Percentiles rank a stretch among this genome's conserved stretches.
phyloP scores from a whole-genome alignment of 2,329 filamentous ascomycete species.

The Hymenoscyphus occultus region DNA sequence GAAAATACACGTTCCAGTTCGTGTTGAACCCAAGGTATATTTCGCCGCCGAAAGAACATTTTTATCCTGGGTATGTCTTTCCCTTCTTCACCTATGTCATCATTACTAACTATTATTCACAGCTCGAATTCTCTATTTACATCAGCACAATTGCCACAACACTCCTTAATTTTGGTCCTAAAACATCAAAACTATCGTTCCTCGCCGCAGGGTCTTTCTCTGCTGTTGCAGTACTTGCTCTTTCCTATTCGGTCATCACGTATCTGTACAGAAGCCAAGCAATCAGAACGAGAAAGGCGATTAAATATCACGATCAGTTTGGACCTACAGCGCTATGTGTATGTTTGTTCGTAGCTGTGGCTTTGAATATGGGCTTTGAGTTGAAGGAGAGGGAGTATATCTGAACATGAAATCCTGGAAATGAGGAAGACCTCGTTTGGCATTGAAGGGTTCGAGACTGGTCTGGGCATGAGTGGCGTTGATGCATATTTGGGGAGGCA shows the following conservation, averaged over 20 bases:
- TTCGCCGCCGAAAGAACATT: conserved; percentile 96
- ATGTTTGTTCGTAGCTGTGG: conserved; percentile 70
- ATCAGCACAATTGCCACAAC: conserved; percentile 84
- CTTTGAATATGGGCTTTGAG: conserved; percentile 77
- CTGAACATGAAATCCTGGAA: not conserved
- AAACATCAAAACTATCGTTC: conserved; percentile 57
- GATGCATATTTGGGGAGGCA: not conserved
- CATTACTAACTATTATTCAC: conserved; percentile 22
- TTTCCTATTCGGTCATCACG: conserved; percentile 79
- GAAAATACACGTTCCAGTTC: conserved; percentile 92
- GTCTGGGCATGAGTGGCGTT: not conserved
- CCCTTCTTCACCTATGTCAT: conserved; percentile 7
- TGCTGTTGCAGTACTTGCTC: conserved; percentile 68
- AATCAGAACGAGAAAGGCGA: conserved; percentile 79
- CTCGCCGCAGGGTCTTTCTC: conserved; percentile 76
- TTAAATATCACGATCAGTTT: conserved; percentile 86
- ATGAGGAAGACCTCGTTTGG: not conserved
- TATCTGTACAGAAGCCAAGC: conserved; percentile 87
- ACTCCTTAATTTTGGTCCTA: conserved; percentile 73
- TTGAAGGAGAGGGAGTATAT: conserved; percentile 52
- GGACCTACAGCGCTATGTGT: conserved; percentile 76
- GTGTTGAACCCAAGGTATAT: conserved; percentile 96
- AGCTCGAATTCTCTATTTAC: conserved; percentile 95
- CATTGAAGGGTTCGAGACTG: not conserved
- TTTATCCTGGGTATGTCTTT: conserved; percentile 73